Base-by-base conservation (phyloP, 1,139 yeast genomes). In the Ashbya aceris region DNA sequence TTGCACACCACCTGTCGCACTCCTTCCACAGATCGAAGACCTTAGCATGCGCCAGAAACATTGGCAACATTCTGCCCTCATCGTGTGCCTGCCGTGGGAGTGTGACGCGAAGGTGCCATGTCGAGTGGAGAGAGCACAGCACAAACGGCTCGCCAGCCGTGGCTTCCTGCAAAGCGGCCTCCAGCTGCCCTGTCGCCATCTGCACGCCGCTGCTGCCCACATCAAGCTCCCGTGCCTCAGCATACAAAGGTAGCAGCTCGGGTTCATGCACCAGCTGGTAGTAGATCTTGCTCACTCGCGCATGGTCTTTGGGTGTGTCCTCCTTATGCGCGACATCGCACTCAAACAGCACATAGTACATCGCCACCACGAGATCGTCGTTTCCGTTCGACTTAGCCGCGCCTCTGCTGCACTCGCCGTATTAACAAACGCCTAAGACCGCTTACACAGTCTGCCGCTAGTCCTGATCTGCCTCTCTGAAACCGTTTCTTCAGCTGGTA, bases 41-140 rank as follows among this genome's bases (percentile, higher is more conserved):
- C 36, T 79, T 70, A 2, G 96, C 86, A 51, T 79, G 80, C 57
- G 80, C 85, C 47, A 89, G 66, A 56, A 81, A 85, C 2, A 74
- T 68, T 0, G 96, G 96, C 46, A 89, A 69, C 2, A 69, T 74
- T 43, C 83, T 77, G 10, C 76, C 73, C 58, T 83, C 79, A 58
- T 85, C 95, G 33, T 85, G 70, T 8, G 95, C 86, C 58, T 85
- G 95, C 39, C 94, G 71, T 5, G 84, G 80, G 26, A 89, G 62
- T 53, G 83, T 85, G 29, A 86, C 89, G 48, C 89, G 71, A 39
- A 89, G 64, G 51, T 79, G 81, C 76, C 81, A 74, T 8, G 79
- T 70, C 9, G 72, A 65, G 54, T 79, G 78, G 49, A 76, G 68
- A 1, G 87, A 72, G 36, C 86, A 81, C 54, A 87, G 75, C 2